Evolutionary conservation across 768 basidiomycete genomes (phyloP), one percentile per base, ranked within the genome.

Genomic region (Xerocomus potaroensis): DNA sequence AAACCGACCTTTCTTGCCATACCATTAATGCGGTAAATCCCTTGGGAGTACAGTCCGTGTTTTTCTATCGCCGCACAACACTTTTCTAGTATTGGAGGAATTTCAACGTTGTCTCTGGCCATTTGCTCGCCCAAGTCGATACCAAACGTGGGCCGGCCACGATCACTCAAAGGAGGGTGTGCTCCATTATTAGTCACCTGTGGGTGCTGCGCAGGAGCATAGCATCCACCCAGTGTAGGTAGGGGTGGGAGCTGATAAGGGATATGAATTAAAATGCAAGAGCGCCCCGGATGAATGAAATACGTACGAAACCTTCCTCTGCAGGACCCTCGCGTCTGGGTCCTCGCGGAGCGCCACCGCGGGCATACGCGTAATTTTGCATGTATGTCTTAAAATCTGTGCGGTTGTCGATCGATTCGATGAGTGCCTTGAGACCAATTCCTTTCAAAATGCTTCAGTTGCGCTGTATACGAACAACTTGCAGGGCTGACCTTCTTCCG

Each of bases 301-400:
- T n/a, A 78, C 92, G 65, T 64, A 97, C 95, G 71, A 91, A 96
- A 32, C 92, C 91, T 63, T 96, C 92, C 43, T 97, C 91, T 43
- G 78, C 73, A 4, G 92, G 91, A 3, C 91, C 94, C 56, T 96
- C 91, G 51, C 93, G 75, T 50, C 88, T 76, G 23, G 89, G 91
- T n/a, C 88, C 91, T 31, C 82, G 74, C 12, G 72, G 70, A 31
- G 63, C 68, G 40, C 76, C 72, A 10, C 85, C 88, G 50, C 88
- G 87, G 23, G 91, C 91, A 60, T 94, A 91, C 1, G 89, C 85
- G 62, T 95, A 99, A 63, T 96, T 92, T 63, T 96, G 91, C 94
- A 99, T 97, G 63, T 86, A 99, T 8, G 78, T 81, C 70, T 88
- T 95, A 72, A 99, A 98, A 67, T 99, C 96, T 29, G 83, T 76